These are phyloP conservation scores for Echria macrotheca DNA, from an alignment of 495 filamentous ascomycete species.

Conservation along the genomic window DNA sequence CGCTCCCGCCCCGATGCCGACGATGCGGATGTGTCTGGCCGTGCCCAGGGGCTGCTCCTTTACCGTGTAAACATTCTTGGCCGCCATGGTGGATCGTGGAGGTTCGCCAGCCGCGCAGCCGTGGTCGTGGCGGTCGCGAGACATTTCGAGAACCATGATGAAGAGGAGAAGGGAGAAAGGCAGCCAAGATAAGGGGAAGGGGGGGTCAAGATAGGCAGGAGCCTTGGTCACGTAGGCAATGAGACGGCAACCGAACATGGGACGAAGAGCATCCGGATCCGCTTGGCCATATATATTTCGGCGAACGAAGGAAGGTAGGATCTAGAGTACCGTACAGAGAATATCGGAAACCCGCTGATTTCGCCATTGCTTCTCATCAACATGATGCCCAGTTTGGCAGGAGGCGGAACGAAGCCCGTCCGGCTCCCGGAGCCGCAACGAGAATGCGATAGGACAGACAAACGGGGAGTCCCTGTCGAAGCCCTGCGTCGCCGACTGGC, in stretches of 20 bases:
- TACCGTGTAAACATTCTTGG: constrained; percentile 28
- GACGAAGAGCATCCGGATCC: too few species aligned
- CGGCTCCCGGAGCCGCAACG: not conserved
- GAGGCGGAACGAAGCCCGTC: too few species aligned
- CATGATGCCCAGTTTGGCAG: too few species aligned
- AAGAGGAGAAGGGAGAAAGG: constrained; percentile 3
- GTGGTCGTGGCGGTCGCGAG: constrained; percentile 9
- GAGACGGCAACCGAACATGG: too few species aligned
- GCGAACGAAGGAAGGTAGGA: too few species aligned
- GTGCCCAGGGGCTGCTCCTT: constrained; percentile 40
- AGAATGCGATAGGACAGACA: constrained; percentile 5
- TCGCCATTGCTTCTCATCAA: too few species aligned
- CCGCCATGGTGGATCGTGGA: not conserved
- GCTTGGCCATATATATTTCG: too few species aligned
- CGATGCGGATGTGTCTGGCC: constrained; percentile 39
- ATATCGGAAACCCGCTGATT: too few species aligned
- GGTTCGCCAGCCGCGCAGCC: constrained; percentile 8
- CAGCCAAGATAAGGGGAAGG: not conserved
- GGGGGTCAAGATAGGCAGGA: constrained; percentile 3
- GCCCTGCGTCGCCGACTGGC: too few species aligned
- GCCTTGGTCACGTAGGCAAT: too few species aligned
- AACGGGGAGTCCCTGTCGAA: not conserved
- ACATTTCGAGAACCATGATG: constrained; percentile 14
- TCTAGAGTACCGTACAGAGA: too few species aligned
- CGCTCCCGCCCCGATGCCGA: constrained; percentile 45